Evolutionary conservation across 2,329 filamentous ascomycete species (phyloP), one percentile per base, ranked within the genome.

Genomic region (Pseudovirgaria hyperparasitica): DNA sequence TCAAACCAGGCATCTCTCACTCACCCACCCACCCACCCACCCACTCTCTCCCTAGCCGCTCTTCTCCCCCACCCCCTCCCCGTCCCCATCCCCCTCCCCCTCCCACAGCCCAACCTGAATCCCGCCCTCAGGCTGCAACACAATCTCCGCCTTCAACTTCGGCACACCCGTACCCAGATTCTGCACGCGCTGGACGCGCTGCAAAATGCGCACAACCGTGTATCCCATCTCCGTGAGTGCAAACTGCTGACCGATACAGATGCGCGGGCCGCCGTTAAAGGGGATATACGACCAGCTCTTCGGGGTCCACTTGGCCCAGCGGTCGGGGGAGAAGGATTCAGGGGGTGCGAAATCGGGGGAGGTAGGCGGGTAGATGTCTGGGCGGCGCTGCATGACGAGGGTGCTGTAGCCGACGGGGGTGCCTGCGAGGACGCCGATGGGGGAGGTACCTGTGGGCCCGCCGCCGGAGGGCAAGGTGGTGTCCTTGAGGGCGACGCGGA

Each of bases 231-330:
- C 62, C 1, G 60, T 64, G 15, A 65, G 43, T 9, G 62, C 62
- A 35, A 65, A 65, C 31, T 65, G 59, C 47, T 64, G 61, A 0
- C 62, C 62, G 19, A 65, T 57, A 31, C 62, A 65, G n/a, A 64
- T 62, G 2, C 62, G 36, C 4, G 60, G 60, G 0, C 60, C 58
- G 4, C 59, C 60, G 26, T 63, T 63, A 37, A 64, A 65, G 0
- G 61, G 60, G 3, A 33, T 27, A 36, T 36, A 63, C 1, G 58
- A 58, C 63, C 62, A 69, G 9, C 41, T 38, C 35, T 60, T 61
- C 0, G 63, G 63, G 5, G 55, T 60, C 62, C 62, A 66, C 1
- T 33, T 35, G 10, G 63, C 52, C 63, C 63, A 67, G 18, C 64
- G 40, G 30, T 67, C 64, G 0, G 65, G 65, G 4, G 53, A 52